phyloP scores from a whole-genome alignment of 106 monocot genomes.

The Ottelia alismoides region DNA sequence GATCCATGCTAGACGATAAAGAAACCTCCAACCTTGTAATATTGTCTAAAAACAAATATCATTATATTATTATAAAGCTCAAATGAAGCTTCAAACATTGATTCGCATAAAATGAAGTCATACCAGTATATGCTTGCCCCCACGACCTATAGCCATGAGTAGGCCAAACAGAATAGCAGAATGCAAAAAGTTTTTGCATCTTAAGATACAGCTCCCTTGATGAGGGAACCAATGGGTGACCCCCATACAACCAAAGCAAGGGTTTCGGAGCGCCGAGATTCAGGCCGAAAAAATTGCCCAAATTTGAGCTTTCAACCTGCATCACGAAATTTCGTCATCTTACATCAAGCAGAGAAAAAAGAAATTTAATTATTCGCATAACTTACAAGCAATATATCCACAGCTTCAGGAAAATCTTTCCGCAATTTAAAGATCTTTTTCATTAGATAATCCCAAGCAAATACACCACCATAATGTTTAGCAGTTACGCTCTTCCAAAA shows the following conservation, averaged over 20 bases:
- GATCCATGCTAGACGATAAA: background rate
- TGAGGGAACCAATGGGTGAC: conserved; percentile 69
- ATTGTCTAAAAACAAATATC: conserved; percentile 21
- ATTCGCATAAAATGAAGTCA: too few relatives aligned
- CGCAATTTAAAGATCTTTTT: conserved; percentile 58
- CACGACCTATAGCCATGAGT: background rate
- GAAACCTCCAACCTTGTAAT: background rate
- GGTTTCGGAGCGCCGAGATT: conserved; percentile 25
- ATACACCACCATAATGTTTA: conserved; percentile 21
- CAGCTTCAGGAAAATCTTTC: conserved; percentile 28
- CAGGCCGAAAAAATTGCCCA: conserved; percentile 17
- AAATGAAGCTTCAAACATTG: too few relatives aligned
- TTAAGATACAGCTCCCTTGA: conserved; percentile 33
- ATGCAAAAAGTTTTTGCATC: conserved; percentile 34
- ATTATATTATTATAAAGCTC: conserved; percentile 58
- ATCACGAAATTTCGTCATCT: too few relatives aligned
- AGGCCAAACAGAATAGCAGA: conserved; percentile 47
- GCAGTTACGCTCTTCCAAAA: conserved; percentile 48
- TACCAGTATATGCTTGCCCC: too few relatives aligned
- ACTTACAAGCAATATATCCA: conserved; percentile 16
- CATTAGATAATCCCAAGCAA: conserved; percentile 52
- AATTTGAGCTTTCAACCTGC: conserved; percentile 19
- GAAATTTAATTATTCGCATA: too few relatives aligned
- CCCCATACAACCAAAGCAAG: conserved; percentile 58
- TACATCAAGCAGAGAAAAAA: too few relatives aligned